Evolutionary conservation across 139 green algal species (phyloP).

Genomic region (Pleodorina starrii): DNA sequence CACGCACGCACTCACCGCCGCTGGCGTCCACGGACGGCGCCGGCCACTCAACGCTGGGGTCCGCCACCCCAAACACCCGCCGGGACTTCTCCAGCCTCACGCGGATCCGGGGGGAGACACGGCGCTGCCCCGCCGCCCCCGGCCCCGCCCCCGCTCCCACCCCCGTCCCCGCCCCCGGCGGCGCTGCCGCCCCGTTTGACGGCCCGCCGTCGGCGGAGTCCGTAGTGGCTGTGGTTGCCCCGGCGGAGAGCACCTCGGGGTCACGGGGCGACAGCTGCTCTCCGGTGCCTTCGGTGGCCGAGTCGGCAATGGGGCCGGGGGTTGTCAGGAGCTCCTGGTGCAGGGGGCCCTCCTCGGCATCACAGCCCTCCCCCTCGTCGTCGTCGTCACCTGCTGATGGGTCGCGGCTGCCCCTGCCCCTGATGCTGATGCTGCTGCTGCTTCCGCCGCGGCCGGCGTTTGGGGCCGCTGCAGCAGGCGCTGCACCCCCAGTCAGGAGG

Average conservation of each 20-base stretch:
- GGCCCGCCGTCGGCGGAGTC: background rate
- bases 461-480: too few relatives aligned
- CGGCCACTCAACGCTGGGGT: conserved; percentile 14
- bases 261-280: too few relatives aligned
- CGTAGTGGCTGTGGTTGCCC: too few relatives aligned
- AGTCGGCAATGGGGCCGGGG: background rate
- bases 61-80: conserved; percentile 24
- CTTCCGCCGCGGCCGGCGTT: too few relatives aligned
- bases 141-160: background rate
- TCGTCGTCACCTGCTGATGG: background rate
- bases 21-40: background rate
- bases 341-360: background rate
- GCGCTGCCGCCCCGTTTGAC: too few relatives aligned
- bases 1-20: too few relatives aligned
- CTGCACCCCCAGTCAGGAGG: too few relatives aligned
- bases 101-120: background rate
- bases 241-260: too few relatives aligned
- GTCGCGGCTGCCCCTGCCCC: background rate
- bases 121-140: background rate
- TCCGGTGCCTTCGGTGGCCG: too few relatives aligned
- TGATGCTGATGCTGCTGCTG: background rate
- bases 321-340: background rate
- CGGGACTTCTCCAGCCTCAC: conserved; percentile 20
- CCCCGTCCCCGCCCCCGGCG: background rate
- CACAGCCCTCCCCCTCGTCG: background rate